These are phyloP conservation scores for Fomitopsis palustris DNA, from an alignment of 1,284 basidiomycete species.

Conservation along the genomic window DNA sequence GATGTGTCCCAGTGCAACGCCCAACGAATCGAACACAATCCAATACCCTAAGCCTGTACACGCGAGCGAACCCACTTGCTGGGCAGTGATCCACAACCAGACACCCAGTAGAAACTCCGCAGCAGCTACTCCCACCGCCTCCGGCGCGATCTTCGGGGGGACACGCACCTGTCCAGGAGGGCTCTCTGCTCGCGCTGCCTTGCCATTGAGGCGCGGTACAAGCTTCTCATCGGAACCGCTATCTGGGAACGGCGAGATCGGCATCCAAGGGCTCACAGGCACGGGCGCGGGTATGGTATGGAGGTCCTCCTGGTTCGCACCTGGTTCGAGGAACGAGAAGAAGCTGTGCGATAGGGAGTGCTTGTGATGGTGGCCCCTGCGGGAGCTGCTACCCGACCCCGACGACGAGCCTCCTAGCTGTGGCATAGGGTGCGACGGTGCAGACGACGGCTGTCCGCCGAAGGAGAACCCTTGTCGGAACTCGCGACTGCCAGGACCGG, in stretches of 20 bases:
- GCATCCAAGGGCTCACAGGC: constrained; percentile 53
- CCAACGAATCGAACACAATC: constrained; percentile 92
- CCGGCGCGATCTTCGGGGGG: constrained; percentile 17
- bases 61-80: constrained; percentile 83
- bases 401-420: constrained; percentile 24
- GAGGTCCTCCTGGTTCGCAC: constrained; percentile 27
- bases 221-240: constrained; percentile 9
- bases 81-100: constrained; percentile 88
- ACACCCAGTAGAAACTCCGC: constrained; percentile 62
- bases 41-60: constrained; percentile 93
- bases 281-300: constrained; percentile 49
- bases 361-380: constrained; percentile 87
- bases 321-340: constrained; percentile 55
- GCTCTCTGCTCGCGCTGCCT: constrained; percentile 13
- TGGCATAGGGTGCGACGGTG: constrained; percentile 22
- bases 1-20: constrained; percentile 59
- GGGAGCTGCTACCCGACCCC: constrained; percentile 34
- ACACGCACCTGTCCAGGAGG: constrained; percentile 20
- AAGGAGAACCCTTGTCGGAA: constrained; percentile 67
- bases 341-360: constrained; percentile 94
- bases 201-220: constrained; percentile 4
- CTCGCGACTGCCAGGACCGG: constrained; percentile 26
- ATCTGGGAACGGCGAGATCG: constrained; percentile 36
- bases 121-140: constrained; percentile 27
- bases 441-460: constrained; percentile 39